These are phyloP conservation scores for Pistacia integerrima DNA, from an alignment of 345 rosid genomes.

Conservation along the genomic window DNA sequence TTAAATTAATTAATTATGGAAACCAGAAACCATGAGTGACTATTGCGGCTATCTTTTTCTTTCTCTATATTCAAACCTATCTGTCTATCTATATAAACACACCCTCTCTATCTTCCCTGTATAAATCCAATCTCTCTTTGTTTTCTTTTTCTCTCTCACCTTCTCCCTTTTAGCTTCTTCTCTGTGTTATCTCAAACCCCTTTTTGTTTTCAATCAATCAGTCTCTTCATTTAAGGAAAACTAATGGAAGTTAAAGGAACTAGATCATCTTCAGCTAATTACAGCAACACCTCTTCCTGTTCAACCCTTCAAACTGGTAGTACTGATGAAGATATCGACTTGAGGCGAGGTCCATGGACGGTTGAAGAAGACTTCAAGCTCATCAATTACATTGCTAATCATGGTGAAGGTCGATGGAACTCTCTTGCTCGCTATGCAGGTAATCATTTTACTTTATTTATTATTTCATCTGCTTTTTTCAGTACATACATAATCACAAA, in stretches of 20 bases:
- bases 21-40: background rate
- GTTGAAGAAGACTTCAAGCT: constrained; percentile 88
- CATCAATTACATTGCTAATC: constrained; percentile 72
- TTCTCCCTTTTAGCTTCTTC: background rate
- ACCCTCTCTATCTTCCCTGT: constrained; percentile 43
- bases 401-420: constrained; percentile 97
- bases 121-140: constrained; percentile 39
- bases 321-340: constrained; percentile 55
- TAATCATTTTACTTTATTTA: constrained; percentile 19
- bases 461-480: too few relatives aligned
- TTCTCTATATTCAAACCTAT: constrained; percentile 29
- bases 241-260: constrained; percentile 50
- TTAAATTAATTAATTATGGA: constrained; percentile 19
- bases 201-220: constrained; percentile 30
- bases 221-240: constrained; percentile 30
- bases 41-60: background rate
- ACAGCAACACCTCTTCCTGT: background rate
- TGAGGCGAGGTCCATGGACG: constrained; percentile 92
- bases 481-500: background rate
- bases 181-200: background rate
- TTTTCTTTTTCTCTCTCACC: constrained; percentile 31
- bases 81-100: constrained; percentile 37
- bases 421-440: constrained; percentile 85
- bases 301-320: constrained; percentile 23
- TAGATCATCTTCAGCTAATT: constrained; percentile 12